phyloP scores from a whole-genome alignment of 352 stramenopile species.

The Blastocystis sp. region DNA sequence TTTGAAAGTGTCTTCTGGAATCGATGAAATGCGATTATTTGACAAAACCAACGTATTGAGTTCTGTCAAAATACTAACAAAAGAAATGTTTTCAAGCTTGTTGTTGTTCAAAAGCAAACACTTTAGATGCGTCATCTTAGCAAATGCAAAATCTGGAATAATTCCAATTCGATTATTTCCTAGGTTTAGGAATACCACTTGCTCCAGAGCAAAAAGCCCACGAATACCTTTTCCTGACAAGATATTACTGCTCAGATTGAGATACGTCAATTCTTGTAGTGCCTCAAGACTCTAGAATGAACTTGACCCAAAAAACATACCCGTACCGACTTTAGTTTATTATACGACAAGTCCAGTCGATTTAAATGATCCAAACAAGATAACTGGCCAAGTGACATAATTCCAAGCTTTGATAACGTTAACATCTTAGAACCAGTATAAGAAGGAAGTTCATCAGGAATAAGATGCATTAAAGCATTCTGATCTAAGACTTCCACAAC shows the following conservation, averaged over 20 bases:
- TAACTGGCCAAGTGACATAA: neutral
- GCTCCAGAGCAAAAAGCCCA: conserved; percentile 26
- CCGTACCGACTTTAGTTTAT: conserved; percentile 40
- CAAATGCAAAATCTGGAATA: conserved; percentile 46
- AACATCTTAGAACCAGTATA: conserved; percentile 44
- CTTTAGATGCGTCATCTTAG: conserved; percentile 21
- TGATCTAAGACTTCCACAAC: neutral
- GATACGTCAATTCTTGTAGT: neutral
- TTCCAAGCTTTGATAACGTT: conserved; percentile 22
- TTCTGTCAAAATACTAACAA: neutral
- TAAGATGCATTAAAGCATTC: neutral
- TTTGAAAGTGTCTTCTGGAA: conserved; percentile 1
- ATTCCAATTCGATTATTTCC: conserved; percentile 47
- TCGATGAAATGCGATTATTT: conserved; percentile 29
- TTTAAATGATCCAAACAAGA: conserved; percentile 2
- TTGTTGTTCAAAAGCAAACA: conserved; percentile 48
- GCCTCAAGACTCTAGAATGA: neutral
- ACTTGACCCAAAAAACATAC: neutral
- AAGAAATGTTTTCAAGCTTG: conserved; percentile 21
- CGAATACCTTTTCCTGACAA: conserved; percentile 54
- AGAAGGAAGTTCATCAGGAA: neutral
- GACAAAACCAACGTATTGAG: conserved; percentile 40
- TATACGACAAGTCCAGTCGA: conserved; percentile 34
- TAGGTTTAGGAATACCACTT: conserved; percentile 46
- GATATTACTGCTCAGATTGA: conserved; percentile 28